These are phyloP conservation scores for Phanerochaete carnosa DNA, from an alignment of 768 basidiomycete species.

Conservation along the genomic window DNA sequence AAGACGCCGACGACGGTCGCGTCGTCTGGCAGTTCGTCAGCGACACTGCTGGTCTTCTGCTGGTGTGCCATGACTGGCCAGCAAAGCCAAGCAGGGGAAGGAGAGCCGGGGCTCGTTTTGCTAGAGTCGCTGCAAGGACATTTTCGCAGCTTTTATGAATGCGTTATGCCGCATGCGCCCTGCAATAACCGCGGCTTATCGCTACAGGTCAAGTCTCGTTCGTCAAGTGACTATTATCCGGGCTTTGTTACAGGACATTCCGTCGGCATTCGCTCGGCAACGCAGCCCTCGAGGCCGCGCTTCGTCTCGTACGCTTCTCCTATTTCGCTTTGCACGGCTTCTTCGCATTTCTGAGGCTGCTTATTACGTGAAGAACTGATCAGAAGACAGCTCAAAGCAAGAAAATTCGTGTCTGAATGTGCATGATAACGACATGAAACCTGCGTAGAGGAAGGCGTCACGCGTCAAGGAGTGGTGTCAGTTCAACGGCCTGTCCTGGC, in stretches of 20 bases:
- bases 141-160: background rate
- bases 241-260: conserved; percentile 1
- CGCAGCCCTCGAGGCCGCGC: conserved; percentile 1
- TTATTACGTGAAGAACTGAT: background rate
- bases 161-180: background rate
- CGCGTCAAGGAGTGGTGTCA: background rate
- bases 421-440: background rate
- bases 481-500: background rate
- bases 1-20: conserved; percentile 2
- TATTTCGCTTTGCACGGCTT: background rate
- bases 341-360: background rate
- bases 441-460: too few relatives aligned
- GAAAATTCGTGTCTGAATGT: background rate
- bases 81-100: background rate
- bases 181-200: conserved; percentile 2
- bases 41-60: background rate
- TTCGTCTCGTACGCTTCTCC: background rate
- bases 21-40: conserved; percentile 1
- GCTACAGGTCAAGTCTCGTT: background rate
- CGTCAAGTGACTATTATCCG: background rate
- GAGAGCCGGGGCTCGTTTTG: background rate
- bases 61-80: background rate
- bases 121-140: background rate
- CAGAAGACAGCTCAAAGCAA: background rate
- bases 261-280: conserved; percentile 3